phyloP scores from a whole-genome alignment of 176 grass and related monocot genomes.

The Ensete glaucum region DNA sequence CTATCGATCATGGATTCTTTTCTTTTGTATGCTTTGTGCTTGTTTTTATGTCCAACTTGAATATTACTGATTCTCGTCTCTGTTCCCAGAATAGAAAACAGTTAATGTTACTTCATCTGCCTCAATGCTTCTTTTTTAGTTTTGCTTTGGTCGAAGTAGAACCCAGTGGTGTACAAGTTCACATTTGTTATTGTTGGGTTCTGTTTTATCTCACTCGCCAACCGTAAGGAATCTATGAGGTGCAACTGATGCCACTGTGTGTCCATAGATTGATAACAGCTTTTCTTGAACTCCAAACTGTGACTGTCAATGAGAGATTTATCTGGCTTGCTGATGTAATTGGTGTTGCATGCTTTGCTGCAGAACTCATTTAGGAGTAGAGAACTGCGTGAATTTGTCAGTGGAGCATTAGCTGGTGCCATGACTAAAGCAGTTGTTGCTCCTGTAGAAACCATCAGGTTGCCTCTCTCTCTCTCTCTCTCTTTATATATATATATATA shows the following conservation, averaged over 20 bases:
- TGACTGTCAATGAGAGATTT: not conserved
- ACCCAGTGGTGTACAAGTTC: not conserved
- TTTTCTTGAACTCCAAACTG: not conserved
- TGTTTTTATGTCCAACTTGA: not conserved
- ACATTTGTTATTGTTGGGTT: not conserved
- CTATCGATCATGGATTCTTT: not conserved
- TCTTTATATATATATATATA: not conserved
- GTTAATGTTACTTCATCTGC: not conserved
- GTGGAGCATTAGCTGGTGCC: slow-evolving; percentile 77
- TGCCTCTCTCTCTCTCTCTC: not conserved
- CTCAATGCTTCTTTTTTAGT: not conserved
- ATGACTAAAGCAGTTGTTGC: slow-evolving; percentile 82
- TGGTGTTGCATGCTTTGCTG: not conserved
- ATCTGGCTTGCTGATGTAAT: not conserved
- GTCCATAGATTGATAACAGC: not conserved
- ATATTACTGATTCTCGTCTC: not conserved
- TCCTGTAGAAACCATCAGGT: slow-evolving; percentile 83
- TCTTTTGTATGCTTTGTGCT: not conserved
- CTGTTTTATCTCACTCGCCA: not conserved
- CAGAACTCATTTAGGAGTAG: slow-evolving; percentile 43
- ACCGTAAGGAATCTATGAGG: not conserved
- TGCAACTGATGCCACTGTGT: not conserved
- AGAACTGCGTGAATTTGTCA: slow-evolving; percentile 62
- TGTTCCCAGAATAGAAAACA: not conserved
- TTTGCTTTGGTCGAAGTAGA: not conserved